Evolutionary conservation across 139 green algal species (phyloP).

Genomic region (Parachlorella kessleri): DNA sequence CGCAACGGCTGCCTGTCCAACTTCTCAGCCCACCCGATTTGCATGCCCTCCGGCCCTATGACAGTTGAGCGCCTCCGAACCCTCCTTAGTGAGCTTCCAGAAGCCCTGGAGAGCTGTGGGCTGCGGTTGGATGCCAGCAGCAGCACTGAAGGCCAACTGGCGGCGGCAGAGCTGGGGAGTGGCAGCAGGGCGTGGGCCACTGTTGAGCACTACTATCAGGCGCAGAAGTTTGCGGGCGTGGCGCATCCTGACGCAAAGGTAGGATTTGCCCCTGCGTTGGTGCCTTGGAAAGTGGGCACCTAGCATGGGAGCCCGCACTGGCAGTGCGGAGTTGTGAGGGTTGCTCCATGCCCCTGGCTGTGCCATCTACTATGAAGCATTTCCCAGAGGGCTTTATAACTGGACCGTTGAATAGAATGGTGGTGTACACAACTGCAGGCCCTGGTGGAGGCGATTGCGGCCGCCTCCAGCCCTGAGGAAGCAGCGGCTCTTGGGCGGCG

Average conservation of each 20-base stretch:
- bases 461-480: slow-evolving; percentile 83
- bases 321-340: no score
- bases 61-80: neutral
- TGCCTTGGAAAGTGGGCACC: no score
- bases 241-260: slow-evolving; percentile 27
- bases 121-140: no score
- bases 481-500: slow-evolving; percentile 80
- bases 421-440: no score
- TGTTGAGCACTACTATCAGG: slow-evolving; percentile 94
- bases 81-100: neutral
- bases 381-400: no score
- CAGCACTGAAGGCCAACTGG: neutral
- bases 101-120: neutral
- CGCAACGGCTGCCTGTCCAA: slow-evolving; percentile 90
- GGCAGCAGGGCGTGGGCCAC: slow-evolving; percentile 57
- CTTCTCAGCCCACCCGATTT: slow-evolving; percentile 92
- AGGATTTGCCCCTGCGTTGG: no score
- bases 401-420: no score
- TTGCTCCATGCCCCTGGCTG: no score
- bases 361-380: no score
- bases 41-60: slow-evolving; percentile 58
- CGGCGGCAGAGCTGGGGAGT: neutral
- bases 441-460: slow-evolving; percentile 72
- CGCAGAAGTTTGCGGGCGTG: slow-evolving; percentile 87
- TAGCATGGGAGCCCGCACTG: no score